These are phyloP conservation scores for Globisporangium spinosum DNA, from an alignment of 352 stramenopile species.

Conservation along the genomic window DNA sequence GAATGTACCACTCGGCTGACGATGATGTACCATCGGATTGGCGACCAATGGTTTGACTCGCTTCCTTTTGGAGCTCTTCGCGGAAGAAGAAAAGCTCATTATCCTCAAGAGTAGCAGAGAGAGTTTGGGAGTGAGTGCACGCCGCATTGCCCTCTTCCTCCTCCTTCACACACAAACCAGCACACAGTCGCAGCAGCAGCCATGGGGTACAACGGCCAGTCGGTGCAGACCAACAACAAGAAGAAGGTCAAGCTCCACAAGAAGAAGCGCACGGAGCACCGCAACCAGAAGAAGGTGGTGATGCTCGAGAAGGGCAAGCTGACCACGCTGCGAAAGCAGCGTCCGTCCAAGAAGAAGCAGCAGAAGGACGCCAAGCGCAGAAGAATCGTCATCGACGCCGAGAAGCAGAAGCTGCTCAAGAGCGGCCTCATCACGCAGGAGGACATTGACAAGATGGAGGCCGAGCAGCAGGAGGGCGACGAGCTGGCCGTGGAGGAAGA, in stretches of 20 bases:
- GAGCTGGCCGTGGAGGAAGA: slow-evolving; percentile 33
- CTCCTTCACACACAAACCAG: not conserved
- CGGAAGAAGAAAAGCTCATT: slow-evolving; percentile 1
- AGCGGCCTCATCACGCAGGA: slow-evolving; percentile 78
- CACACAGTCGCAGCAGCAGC: slow-evolving; percentile 12
- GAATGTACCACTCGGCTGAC: slow-evolving; percentile 23
- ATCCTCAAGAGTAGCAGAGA: slow-evolving; percentile 2
- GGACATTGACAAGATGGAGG: slow-evolving; percentile 79
- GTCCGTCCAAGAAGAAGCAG: slow-evolving; percentile 83
- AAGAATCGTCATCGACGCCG: slow-evolving; percentile 59
- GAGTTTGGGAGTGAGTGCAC: slow-evolving; percentile 3
- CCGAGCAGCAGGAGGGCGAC: slow-evolving; percentile 38
- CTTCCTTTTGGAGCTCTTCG: slow-evolving; percentile 16
- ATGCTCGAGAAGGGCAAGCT: slow-evolving; percentile 49
- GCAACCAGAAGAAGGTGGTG: slow-evolving; percentile 83
- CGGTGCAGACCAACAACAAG: slow-evolving; percentile 80
- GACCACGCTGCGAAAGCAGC: slow-evolving; percentile 57
- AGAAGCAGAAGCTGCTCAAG: slow-evolving; percentile 77
- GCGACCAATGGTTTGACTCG: slow-evolving; percentile 24
- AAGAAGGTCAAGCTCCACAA: slow-evolving; percentile 85
- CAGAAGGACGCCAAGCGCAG: slow-evolving; percentile 81
- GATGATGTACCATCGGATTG: slow-evolving; percentile 25
- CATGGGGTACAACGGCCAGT: slow-evolving; percentile 55
- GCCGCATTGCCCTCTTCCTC: slow-evolving; percentile 1
- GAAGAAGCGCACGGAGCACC: slow-evolving; percentile 75